These are phyloP conservation scores for Scutellaria minor DNA, from an alignment of 257 asterid species.

Conservation along the genomic window DNA sequence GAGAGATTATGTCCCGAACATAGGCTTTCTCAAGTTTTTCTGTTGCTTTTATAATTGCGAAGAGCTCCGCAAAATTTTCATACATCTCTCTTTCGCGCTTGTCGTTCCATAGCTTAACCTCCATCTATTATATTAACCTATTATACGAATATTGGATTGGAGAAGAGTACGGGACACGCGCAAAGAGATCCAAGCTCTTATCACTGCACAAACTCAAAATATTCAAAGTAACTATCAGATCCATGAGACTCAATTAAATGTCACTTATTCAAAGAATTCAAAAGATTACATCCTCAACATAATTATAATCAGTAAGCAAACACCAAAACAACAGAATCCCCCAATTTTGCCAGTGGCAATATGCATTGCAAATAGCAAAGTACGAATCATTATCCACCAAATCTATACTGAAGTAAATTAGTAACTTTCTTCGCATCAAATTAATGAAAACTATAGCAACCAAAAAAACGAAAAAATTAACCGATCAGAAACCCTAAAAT, in stretches of 20 bases:
- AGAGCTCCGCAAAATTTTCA: constrained; percentile 85
- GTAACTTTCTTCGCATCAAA: neutral
- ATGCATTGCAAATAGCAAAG: neutral
- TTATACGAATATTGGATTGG: constrained; percentile 47
- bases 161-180: constrained; percentile 99
- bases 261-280: neutral
- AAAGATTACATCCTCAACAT: neutral
- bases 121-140: constrained; percentile 50
- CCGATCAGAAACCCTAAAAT: constrained; percentile 18
- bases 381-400: constrained; percentile 10
- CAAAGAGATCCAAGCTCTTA: constrained; percentile 53
- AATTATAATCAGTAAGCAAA: neutral
- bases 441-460: neutral
- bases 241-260: constrained; percentile 12
- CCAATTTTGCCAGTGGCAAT: constrained; percentile 6
- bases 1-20: constrained; percentile 72
- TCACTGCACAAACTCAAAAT: constrained; percentile 46
- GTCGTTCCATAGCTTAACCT: constrained; percentile 98
- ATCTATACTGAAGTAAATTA: neutral
- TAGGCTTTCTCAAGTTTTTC: constrained; percentile 95
- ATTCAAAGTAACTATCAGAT: constrained; percentile 25
- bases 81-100: constrained; percentile 98
- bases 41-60: constrained; percentile 86
- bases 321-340: neutral
- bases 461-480: neutral